Evolutionary conservation across 805 yeast genomes (phyloP), one percentile per base, ranked within the genome.

Genomic region (Cyberlindnera mycetangii): DNA sequence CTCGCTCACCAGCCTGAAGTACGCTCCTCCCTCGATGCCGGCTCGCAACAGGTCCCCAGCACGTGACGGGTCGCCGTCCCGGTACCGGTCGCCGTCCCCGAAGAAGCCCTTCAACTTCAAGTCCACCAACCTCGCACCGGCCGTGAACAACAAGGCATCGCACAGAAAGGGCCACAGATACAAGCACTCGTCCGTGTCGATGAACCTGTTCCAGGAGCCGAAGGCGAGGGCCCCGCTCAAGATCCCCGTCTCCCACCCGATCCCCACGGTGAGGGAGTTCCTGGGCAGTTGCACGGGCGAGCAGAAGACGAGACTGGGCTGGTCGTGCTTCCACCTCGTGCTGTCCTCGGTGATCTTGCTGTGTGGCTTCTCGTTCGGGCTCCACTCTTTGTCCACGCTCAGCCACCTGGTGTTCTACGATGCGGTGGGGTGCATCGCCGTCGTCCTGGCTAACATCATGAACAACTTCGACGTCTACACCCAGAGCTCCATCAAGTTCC

Each of bases 171-270:
- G 99, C 7, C 99, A 92, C 65, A 77, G 92, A 54, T 92, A 92
- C 62, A 92, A 92, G 62, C 98, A 92, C 64, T 89, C 97, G 3
- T 89, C 97, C 8, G 96, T 92, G 6, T 89, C 96, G 5, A 85
- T 92, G 93, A 90, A 92, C 63, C 76, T 92, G 61, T 92, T 93
- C 62, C 96, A 88, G 64, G 97, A 92, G 59, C 96, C 97, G 1
- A 85, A 89, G 14, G 78, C 72, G 32, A 72, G 82, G 30, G 81
- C 85, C 5, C 85, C 89, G 1, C 75, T 83, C 52, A 87, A 89
- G 15, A 80, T 89, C 8, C 97, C 97, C 2, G 83, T 78, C 19
- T 65, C 77, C 1, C 58, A 67, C 34, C 76, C 76, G 7, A 67
- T 72, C 1, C 76, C 76, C 1, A 66, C 72, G 33, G 56, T 75